These are phyloP conservation scores for Rhododendron mucronatum DNA, from an alignment of 148 eudicot genomes.

Conservation along the genomic window DNA sequence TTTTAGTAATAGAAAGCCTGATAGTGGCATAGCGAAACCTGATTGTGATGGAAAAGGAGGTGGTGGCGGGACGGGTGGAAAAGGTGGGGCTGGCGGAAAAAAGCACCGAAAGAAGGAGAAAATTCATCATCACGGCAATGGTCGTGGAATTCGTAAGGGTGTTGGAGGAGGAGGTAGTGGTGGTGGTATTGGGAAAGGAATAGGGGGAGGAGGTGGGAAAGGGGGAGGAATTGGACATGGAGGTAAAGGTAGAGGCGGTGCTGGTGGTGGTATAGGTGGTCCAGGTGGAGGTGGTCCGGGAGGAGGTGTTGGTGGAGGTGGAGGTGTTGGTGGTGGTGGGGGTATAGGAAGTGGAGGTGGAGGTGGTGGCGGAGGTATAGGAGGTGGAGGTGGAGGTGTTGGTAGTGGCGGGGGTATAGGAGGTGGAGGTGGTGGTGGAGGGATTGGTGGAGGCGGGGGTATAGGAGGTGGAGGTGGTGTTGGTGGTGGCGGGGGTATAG, in stretches of 20 bases:
- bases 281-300: not conserved
- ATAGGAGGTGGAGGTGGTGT: not conserved
- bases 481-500: not conserved
- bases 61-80: not conserved
- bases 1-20: not conserved
- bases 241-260: not conserved
- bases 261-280: not conserved
- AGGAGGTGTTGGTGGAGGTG: not conserved
- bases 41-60: constrained; percentile 15
- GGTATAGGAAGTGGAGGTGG: not conserved
- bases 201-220: not conserved
- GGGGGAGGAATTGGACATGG: not conserved
- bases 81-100: not conserved
- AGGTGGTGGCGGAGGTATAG: not conserved
- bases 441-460: not conserved
- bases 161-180: not conserved
- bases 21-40: not conserved
- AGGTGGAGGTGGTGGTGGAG: not conserved
- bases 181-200: not conserved
- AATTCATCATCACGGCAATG: not conserved
- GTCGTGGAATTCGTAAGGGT: not conserved
- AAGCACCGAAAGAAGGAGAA: not conserved
- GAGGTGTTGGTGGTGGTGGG: not conserved
- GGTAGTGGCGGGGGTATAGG: not conserved
- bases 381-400: not conserved